phyloP scores from a whole-genome alignment of 305 asterid species.

The Ruellia speciosa region DNA sequence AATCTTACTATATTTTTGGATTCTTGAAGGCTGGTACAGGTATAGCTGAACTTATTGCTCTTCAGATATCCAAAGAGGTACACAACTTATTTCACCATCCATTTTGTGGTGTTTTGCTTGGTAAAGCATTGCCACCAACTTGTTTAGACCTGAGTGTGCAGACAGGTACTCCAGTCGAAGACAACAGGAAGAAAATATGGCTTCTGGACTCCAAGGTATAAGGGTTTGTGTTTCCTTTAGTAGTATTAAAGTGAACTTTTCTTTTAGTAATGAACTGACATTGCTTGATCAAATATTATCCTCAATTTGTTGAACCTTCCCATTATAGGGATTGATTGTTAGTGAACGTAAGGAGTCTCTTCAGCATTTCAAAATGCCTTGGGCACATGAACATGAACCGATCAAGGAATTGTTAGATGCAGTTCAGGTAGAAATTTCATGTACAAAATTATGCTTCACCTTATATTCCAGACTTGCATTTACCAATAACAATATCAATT shows the following conservation, averaged over 20 bases:
- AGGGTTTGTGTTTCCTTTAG: background rate
- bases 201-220: conserved; percentile 88
- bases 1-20: conserved; percentile 20
- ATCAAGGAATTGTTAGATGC: conserved; percentile 63
- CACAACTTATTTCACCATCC: conserved; percentile 9
- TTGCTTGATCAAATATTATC: background rate
- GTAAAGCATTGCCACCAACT: conserved; percentile 16
- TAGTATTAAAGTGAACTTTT: conserved; percentile 8
- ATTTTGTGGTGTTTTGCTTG: conserved; percentile 14
- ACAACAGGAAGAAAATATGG: conserved; percentile 87
- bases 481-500: conserved; percentile 7
- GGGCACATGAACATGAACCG: conserved; percentile 93
- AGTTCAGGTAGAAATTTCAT: conserved; percentile 51
- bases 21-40: conserved; percentile 92
- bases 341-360: conserved; percentile 75
- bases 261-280: background rate
- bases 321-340: conserved; percentile 66
- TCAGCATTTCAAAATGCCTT: conserved; percentile 88
- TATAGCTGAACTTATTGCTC: conserved; percentile 97
- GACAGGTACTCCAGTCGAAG: conserved; percentile 59
- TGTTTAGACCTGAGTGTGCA: conserved; percentile 27
- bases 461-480: background rate
- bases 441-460: background rate
- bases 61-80: conserved; percentile 73
- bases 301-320: conserved; percentile 15